Conservation (phyloP, 2,329 filamentous ascomycete genomes). For the Acephala macrosclerotiorum region DNA sequence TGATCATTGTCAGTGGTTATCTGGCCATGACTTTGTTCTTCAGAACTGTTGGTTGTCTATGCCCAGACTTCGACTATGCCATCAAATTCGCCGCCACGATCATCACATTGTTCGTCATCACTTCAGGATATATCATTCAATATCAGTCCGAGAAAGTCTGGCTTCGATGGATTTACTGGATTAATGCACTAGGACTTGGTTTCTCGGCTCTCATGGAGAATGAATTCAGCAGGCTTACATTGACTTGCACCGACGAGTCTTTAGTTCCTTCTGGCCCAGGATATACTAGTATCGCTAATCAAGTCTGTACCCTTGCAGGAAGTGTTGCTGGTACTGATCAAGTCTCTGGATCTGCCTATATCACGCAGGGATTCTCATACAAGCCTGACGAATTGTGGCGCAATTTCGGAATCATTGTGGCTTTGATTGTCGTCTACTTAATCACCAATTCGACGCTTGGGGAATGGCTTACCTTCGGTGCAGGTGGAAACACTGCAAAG, state of each 20-base stretch:
- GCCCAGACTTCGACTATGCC: constrained; percentile 84
- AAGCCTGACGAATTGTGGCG: constrained; percentile 74
- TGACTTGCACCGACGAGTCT: constrained; percentile 73
- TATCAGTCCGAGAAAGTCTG: constrained; percentile 78
- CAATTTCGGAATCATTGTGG: constrained; percentile 83
- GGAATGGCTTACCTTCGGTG: constrained; percentile 79
- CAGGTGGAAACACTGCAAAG: constrained; percentile 81
- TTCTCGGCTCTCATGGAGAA: constrained; percentile 87
- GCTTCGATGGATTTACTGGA: constrained; percentile 81
- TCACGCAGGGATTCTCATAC: constrained; percentile 74
- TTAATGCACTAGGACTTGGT: constrained; percentile 76
- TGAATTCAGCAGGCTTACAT: constrained; percentile 74
- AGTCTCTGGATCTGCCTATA: constrained; percentile 73
- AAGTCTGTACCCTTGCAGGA: constrained; percentile 83
- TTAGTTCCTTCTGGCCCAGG: constrained; percentile 75
- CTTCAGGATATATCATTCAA: constrained; percentile 84
- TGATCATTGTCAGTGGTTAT: constrained; percentile 73
- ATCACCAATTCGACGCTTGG: constrained; percentile 78
- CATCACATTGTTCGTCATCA: constrained; percentile 83
- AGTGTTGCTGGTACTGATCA: constrained; percentile 68
- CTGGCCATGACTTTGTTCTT: constrained; percentile 81
- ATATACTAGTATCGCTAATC: constrained; percentile 75
- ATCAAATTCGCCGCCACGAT: constrained; percentile 82
- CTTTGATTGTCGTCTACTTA: constrained; percentile 79
- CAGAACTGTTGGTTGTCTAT: constrained; percentile 75